Evolutionary conservation across 139 green algal species (phyloP), one percentile per base, ranked within the genome.

Genomic region (Tetradesmus lagerheimii): DNA sequence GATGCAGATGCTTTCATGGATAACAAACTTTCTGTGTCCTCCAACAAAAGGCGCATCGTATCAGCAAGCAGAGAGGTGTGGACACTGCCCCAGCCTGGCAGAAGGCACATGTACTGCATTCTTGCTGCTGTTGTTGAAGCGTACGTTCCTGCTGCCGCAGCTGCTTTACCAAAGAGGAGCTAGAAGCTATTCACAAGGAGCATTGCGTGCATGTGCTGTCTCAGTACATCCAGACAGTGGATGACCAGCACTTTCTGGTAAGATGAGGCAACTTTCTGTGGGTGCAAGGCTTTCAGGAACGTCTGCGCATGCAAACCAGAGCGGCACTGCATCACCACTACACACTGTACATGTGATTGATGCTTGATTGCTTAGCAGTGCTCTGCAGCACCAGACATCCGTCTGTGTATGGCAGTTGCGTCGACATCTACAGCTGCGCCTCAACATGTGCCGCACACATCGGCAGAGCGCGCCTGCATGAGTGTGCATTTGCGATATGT

Each of bases 221-320:
- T 14, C 64, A 89, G 38, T 89, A 89, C 41, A 79, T 31, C 2
- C 38, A 66, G 27, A 89, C 64, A 43, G 74, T 89, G 34, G 84
- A 89, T 89, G 84, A 89, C 20, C 14, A 41, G 27, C 84, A 89
- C 27, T 81, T 89, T n/a, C 84, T 89, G 64, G 84, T 89, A 45
- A 71, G 84, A n/a, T 41, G 74, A 4, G 43, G 31, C 20, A 81
- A 39, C 4, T 1, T 15, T 1, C 57, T 67, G 2, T 31, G 57
- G 57, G 57, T 29, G 20, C 57, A 67, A 20, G 57, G 57, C 57
- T 71, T 71, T 1, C 57, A 71, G 20, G 14, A 71, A 71, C 57
- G 1, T 71, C 8, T 71, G 57, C 57, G 31, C 0, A 23, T 6
- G 57, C 57, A 71, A 31, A 5, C 14, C 15, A 31, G 23, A 31